phyloP scores from a whole-genome alignment of 75 land plant genomes.

The Picea glauca region DNA sequence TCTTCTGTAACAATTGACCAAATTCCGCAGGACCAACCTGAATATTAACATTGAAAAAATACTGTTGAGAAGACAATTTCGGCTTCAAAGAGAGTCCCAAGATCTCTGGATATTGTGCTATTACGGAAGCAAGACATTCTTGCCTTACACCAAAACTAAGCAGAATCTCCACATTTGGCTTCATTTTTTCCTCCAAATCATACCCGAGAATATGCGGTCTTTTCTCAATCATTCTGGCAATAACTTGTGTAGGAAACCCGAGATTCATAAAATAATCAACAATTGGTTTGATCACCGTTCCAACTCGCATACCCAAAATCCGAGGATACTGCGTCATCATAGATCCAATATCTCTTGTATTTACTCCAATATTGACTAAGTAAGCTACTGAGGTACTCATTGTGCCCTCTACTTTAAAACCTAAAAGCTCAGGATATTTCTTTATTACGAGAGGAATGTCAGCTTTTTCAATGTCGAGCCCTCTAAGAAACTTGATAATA shows the following conservation, averaged over 20 bases:
- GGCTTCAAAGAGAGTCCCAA: conserved; percentile 55
- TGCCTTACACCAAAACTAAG: conserved; percentile 55
- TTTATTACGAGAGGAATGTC: conserved; percentile 54
- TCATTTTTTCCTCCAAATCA: conserved; percentile 57
- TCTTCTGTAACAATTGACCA: conserved; percentile 51
- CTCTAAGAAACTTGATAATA: conserved; percentile 61
- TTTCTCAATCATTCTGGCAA: conserved; percentile 65
- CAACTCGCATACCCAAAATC: conserved; percentile 86
- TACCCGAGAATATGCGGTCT: conserved; percentile 59
- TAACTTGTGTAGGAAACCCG: conserved; percentile 53
- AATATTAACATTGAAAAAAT: conserved; percentile 55
- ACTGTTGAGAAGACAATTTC: conserved; percentile 37
- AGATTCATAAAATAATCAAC: conserved; percentile 61
- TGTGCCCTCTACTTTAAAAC: conserved; percentile 83
- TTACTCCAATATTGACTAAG: conserved; percentile 75
- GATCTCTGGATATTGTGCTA: conserved; percentile 64
- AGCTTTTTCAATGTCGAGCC: conserved; percentile 58
- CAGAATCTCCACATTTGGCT: conserved; percentile 57
- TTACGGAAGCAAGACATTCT: conserved; percentile 49
- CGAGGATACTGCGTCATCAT: conserved; percentile 75
- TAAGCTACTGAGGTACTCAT: conserved; percentile 94
- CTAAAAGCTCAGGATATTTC: conserved; percentile 71
- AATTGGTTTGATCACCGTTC: conserved; percentile 61
- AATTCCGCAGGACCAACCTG: conserved; percentile 54
- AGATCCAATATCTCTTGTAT: conserved; percentile 68